A percentile compares a stretch with the other conserved stretches of the same genome.
Evolutionary conservation across 225 moss, liverwort and hornwort genomes (phyloP).

Genomic region (Bryoerythrophyllum caledonicum): DNA sequence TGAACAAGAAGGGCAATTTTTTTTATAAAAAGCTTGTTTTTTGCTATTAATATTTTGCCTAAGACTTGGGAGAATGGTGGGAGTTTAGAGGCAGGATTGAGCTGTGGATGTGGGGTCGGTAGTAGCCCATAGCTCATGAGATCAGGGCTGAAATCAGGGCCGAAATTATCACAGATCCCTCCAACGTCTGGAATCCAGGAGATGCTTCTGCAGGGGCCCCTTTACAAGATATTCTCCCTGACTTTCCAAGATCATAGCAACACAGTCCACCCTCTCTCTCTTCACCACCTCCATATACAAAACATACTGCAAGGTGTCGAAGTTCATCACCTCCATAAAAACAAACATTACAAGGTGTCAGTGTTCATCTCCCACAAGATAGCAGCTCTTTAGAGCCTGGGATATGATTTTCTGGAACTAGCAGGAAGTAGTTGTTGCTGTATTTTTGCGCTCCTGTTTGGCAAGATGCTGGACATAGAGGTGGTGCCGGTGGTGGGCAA

Average conservation of each 20-base stretch:
- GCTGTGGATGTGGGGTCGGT: conserved; percentile 16
- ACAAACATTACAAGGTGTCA: background rate
- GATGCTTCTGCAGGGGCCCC: background rate
- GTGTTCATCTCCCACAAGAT: no score
- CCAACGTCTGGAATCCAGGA: background rate
- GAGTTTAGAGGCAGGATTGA: no score
- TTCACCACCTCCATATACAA: background rate
- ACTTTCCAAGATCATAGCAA: background rate
- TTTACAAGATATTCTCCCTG: background rate
- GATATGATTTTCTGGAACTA: no score
- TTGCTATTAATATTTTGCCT: background rate
- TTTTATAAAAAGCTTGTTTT: no score
- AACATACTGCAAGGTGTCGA: no score
- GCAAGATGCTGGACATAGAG: conserved; percentile 21
- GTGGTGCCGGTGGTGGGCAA: background rate
- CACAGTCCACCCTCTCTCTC: background rate
- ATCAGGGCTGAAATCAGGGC: conserved; percentile 12
- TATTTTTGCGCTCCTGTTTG: background rate
- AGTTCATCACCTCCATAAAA: background rate
- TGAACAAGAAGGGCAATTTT: background rate
- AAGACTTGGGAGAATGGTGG: background rate
- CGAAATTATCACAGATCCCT: background rate
- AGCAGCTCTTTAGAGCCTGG: no score
- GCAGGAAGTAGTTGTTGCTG: background rate
- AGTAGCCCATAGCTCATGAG: background rate